Evolutionary conservation across 495 filamentous ascomycete species (phyloP).

Genomic region (Trichoderma reesei): DNA sequence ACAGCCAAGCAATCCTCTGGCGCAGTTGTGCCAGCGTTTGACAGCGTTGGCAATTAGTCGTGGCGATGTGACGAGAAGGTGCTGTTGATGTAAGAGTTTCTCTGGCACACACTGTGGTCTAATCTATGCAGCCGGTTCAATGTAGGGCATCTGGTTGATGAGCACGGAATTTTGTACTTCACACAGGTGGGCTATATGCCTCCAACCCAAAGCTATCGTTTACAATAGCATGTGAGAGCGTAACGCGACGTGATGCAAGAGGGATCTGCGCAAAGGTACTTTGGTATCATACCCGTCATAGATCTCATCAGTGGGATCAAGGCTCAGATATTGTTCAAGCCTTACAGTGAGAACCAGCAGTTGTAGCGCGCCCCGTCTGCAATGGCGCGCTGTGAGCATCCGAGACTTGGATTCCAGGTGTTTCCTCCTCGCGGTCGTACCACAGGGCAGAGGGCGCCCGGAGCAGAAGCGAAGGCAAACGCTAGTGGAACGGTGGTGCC

Average conservation of each 20-base stretch:
- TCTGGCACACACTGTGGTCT: background rate
- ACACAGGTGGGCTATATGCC: too few species aligned
- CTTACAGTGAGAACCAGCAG: background rate
- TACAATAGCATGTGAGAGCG: too few species aligned
- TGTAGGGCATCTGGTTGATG: background rate
- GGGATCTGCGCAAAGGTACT: background rate
- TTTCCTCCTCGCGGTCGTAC: background rate
- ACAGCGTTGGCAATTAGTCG: background rate
- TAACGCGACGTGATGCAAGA: too few species aligned
- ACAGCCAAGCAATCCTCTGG: background rate
- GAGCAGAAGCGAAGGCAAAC: background rate
- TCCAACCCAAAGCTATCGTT: too few species aligned
- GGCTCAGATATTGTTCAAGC: background rate
- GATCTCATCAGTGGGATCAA: background rate
- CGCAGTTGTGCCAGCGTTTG: background rate
- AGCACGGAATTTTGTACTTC: too few species aligned
- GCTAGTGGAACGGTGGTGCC: background rate
- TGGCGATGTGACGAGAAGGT: background rate
- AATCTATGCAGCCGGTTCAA: background rate
- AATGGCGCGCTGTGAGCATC: background rate
- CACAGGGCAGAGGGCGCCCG: background rate
- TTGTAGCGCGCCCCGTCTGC: background rate
- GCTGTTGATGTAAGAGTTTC: background rate
- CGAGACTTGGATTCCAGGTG: background rate
- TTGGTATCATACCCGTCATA: background rate